Evolutionary conservation across 352 stramenopile genomes (phyloP), one percentile per base, ranked within the genome.

Genomic region (Phytophthora nicotianae): DNA sequence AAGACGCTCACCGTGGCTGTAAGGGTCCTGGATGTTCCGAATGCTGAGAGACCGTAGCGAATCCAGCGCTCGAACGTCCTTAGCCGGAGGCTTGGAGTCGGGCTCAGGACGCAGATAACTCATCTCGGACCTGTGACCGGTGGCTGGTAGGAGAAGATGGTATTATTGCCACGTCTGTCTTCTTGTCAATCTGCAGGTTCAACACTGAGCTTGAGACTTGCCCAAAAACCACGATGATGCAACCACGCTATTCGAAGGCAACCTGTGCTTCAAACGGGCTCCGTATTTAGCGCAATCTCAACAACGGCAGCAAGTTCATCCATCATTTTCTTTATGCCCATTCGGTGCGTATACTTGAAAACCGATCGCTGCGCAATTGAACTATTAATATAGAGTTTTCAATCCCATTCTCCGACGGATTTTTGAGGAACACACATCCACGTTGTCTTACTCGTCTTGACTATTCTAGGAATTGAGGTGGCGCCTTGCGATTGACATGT

Each of bases 1-100:
- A 2, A 41, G 32, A n/a, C 19, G 32, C 32, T 38, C 32, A 16
- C 32, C 27, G 11, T 89, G 71, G 58, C 71, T 79, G 68, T 92
- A 91, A 54, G 79, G 38, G 10, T 46, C 37, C 50, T 58, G 33
- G 23, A 56, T 33, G 32, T 46, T 56, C 35, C 50, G 47, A 17
- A 53, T 53, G 20, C 47, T 53, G 17, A 40, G 47, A 53, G n/a
- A 14, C 1, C 26, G 47, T 8, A 24, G 26, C 1, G 10, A 26
- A 24, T 53, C 47, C 6, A 20, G 16, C 0, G 10, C 45, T 40
- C 24, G 14, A 10, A 4, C n/a, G 7, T 20, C 47, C 27, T 17
- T 32, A 11, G 19, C 5, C 17, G 45, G 45, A 41, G 47, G 27
- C 11, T 33, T 40, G 1, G 19, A 42, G 10, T 42, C 47, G 17